These are phyloP conservation scores for Carex scoparia DNA, from an alignment of 176 grass and related monocot genomes.

Conservation along the genomic window DNA sequence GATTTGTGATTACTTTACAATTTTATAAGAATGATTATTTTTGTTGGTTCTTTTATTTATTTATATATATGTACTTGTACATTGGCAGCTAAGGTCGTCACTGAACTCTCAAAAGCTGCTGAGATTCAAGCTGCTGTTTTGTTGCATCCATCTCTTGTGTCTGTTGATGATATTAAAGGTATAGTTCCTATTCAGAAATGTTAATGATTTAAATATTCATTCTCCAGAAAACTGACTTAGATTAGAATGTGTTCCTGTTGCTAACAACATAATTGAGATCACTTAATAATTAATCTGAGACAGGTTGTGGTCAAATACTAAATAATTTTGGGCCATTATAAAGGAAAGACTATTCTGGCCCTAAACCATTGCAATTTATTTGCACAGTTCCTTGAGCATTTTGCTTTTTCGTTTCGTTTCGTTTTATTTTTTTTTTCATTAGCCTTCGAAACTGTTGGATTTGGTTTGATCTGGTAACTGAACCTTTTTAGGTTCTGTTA, in stretches of 20 bases:
- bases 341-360: not conserved
- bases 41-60: not conserved
- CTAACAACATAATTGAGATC: not conserved
- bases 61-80: not conserved
- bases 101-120: conserved; percentile 56
- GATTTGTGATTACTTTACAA: too few species aligned
- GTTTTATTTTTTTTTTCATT: too few species aligned
- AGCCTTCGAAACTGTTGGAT: not conserved
- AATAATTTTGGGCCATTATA: not conserved
- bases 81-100: conserved; percentile 64
- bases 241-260: not conserved
- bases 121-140: conserved; percentile 67
- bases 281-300: not conserved
- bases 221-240: not conserved
- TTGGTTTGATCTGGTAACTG: not conserved
- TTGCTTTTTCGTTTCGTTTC: too few species aligned
- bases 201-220: not conserved
- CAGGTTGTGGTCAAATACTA: not conserved
- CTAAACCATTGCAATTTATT: too few species aligned
- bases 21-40: not conserved
- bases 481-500: not conserved
- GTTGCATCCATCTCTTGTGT: conserved; percentile 55
- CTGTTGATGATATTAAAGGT: conserved; percentile 73
- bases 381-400: too few species aligned
- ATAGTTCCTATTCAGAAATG: not conserved